A percentile compares a stretch with the other conserved stretches of the same genome.
Evolutionary conservation across 345 rosid species (phyloP).

Genomic region (Eucalyptus albens): DNA sequence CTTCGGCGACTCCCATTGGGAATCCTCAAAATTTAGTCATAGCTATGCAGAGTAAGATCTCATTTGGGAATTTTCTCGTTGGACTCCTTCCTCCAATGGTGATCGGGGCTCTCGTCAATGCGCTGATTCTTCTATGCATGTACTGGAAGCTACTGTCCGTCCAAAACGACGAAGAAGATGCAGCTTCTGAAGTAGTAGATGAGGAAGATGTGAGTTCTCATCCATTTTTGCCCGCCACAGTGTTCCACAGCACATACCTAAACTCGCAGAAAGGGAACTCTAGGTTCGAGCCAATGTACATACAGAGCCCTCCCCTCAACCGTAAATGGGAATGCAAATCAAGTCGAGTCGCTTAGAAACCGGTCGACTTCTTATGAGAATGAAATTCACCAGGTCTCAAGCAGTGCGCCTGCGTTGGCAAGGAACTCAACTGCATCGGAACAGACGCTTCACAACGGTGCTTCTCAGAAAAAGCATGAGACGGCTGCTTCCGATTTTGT

Average conservation of each 20-base stretch:
- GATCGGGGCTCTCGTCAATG: slow-evolving; percentile 47
- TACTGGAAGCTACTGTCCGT: slow-evolving; percentile 54
- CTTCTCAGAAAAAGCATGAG: slow-evolving; percentile 5
- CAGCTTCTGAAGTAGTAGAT: slow-evolving; percentile 13
- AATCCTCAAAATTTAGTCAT: slow-evolving; percentile 88
- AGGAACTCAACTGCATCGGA: slow-evolving; percentile 27
- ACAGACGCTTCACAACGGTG: slow-evolving; percentile 7
- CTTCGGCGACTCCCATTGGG: slow-evolving; percentile 80
- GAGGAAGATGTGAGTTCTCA: slow-evolving; percentile 48
- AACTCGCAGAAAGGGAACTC: slow-evolving; percentile 27
- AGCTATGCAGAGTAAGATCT: slow-evolving; percentile 56
- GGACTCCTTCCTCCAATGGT: slow-evolving; percentile 71
- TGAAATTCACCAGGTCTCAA: slow-evolving; percentile 16
- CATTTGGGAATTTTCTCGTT: slow-evolving; percentile 46
- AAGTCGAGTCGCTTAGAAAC: slow-evolving; percentile 30
- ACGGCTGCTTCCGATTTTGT: not conserved
- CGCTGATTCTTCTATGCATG: slow-evolving; percentile 40
- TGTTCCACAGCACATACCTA: slow-evolving; percentile 30
- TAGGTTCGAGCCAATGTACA: slow-evolving; percentile 11
- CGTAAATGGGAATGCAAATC: not conserved
- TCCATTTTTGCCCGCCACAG: slow-evolving; percentile 58
- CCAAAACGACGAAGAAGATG: slow-evolving; percentile 48
- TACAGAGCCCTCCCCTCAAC: slow-evolving; percentile 1
- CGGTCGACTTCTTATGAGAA: slow-evolving; percentile 15
- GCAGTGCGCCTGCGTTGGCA: not conserved